A percentile compares a stretch with the other conserved stretches of the same genome.
These are phyloP conservation scores for Cutaneotrichosporon sp. DNA, from an alignment of 1,284 basidiomycete genomes.

Conservation along the genomic window DNA sequence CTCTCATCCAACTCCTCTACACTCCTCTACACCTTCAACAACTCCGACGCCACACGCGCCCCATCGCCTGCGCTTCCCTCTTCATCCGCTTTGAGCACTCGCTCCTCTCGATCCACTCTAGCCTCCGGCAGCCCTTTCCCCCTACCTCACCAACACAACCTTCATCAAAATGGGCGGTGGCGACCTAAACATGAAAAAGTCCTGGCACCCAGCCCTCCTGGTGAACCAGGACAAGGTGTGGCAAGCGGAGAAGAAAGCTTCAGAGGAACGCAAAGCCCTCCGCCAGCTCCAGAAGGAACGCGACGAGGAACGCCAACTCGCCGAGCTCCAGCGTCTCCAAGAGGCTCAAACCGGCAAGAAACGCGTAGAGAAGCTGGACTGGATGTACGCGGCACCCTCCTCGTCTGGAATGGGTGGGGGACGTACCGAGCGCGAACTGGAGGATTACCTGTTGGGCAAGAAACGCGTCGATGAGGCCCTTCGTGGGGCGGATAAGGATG, in stretches of 20 bases:
- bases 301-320: conserved; percentile 93
- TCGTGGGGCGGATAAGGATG: conserved; percentile 79
- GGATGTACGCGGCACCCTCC: conserved; percentile 98
- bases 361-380: conserved; percentile 88
- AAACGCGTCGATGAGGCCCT: conserved; percentile 95
- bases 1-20: not conserved
- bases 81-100: no score
- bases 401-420: conserved; percentile 63
- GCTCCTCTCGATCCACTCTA: not conserved
- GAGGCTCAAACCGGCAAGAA: conserved; percentile 94
- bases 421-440: conserved; percentile 72
- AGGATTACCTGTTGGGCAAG: conserved; percentile 97
- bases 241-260: conserved; percentile 94
- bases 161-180: conserved; percentile 84
- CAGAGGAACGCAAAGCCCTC: conserved; percentile 97
- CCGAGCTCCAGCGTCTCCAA: conserved; percentile 91
- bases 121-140: not conserved
- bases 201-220: conserved; percentile 94
- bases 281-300: conserved; percentile 95
- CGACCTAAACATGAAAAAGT: conserved; percentile 72
- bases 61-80: not conserved
- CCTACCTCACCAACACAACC: not conserved
- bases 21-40: not conserved
- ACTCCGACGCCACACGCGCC: not conserved
- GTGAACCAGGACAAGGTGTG: conserved; percentile 99